Conservation (phyloP, 73 alveolate species). For the Paramecium primaurelia region DNA sequence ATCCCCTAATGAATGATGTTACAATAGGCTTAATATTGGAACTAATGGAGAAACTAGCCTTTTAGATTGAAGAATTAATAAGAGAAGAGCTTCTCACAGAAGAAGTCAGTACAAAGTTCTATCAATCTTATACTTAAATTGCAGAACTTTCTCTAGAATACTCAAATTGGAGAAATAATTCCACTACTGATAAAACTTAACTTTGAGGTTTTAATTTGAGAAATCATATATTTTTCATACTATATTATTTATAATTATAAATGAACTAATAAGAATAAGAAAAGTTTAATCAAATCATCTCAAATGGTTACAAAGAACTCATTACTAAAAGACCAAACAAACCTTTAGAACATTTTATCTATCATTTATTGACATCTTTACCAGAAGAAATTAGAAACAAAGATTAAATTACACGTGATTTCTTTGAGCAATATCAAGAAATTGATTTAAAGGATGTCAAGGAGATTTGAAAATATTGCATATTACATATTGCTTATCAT, state of each 20-base stretch:
- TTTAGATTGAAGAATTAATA: neutral
- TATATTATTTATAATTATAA: neutral
- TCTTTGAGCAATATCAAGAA: constrained; percentile 26
- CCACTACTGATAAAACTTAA: neutral
- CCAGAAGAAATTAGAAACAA: constrained; percentile 58
- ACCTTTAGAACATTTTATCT: constrained; percentile 63
- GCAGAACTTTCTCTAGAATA: neutral
- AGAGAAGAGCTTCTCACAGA: neutral
- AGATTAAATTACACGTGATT: neutral
- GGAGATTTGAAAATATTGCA: constrained; percentile 10
- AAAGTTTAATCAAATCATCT: constrained; percentile 49
- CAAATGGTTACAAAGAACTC: constrained; percentile 56
- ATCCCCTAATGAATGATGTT: neutral
- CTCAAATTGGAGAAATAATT: neutral
- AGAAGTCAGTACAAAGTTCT: neutral
- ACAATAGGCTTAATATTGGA: neutral
- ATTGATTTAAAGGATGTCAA: constrained; percentile 36
- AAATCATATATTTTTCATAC: neutral
- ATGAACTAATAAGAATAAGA: constrained; percentile 58
- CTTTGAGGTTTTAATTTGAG: neutral
- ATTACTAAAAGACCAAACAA: constrained; percentile 54
- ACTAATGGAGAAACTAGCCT: neutral
- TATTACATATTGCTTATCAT: neutral
- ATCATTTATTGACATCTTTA: constrained; percentile 32
- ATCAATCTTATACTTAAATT: neutral